Evolutionary conservation across 768 basidiomycete genomes (phyloP).

Genomic region (Mrakia frigida): DNA sequence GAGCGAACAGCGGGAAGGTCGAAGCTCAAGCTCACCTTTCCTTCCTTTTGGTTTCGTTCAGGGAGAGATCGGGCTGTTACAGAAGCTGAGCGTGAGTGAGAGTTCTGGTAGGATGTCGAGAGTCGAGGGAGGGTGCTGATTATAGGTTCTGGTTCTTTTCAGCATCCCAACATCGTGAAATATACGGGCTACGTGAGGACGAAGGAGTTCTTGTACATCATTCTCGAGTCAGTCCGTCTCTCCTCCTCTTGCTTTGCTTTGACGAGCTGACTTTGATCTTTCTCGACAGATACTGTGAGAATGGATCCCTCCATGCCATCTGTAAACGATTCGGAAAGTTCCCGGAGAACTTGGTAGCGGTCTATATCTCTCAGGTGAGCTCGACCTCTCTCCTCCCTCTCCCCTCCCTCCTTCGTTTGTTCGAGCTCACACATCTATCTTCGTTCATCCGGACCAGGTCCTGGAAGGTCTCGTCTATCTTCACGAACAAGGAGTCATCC

Average conservation of each 20-base stretch:
- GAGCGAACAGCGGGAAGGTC: too few species aligned
- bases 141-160: constrained; percentile 11
- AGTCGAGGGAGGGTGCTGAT: neutral
- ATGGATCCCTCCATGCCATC: constrained; percentile 91
- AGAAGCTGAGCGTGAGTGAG: constrained; percentile 79
- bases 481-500: constrained; percentile 98
- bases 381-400: neutral
- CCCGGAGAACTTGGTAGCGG: constrained; percentile 90
- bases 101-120: neutral
- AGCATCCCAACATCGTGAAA: constrained; percentile 98
- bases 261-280: neutral
- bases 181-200: constrained; percentile 98
- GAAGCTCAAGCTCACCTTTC: neutral
- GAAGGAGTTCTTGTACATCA: constrained; percentile 88
- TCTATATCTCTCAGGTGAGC: constrained; percentile 77
- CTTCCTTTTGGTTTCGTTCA: constrained; percentile 43
- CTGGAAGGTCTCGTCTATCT: constrained; percentile 92
- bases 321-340: constrained; percentile 98
- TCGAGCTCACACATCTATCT: too few species aligned
- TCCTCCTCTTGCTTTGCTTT: neutral
- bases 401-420: neutral
- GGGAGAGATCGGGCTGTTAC: constrained; percentile 95
- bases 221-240: constrained; percentile 68
- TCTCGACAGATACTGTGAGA: constrained; percentile 78
- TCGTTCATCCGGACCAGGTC: constrained; percentile 46